A percentile compares a stretch with the other conserved stretches of the same genome.
Conservation (phyloP, 495 filamentous ascomycete genomes). For the Aspergillus bertholletiae region DNA sequence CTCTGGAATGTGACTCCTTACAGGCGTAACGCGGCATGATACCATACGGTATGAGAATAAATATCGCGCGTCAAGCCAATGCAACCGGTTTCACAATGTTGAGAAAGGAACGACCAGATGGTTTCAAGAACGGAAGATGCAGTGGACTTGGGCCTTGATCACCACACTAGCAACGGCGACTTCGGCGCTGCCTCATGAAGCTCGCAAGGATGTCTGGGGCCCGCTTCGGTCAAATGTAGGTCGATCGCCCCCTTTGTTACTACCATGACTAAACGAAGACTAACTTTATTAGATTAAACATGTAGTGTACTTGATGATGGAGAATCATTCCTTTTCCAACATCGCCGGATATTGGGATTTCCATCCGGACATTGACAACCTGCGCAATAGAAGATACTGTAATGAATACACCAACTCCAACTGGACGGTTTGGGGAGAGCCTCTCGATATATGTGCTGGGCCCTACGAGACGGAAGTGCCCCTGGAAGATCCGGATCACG, state of each 20-base stretch:
- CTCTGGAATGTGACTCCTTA: neutral
- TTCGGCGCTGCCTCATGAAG: slow-evolving; percentile 16
- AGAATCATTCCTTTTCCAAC: slow-evolving; percentile 47
- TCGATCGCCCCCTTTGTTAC: neutral
- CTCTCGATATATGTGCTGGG: slow-evolving; percentile 35
- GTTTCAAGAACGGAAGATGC: slow-evolving; percentile 14
- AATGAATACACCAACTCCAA: slow-evolving; percentile 43
- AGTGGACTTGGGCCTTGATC: slow-evolving; percentile 9
- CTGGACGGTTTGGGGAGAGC: slow-evolving; percentile 40
- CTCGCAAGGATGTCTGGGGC: slow-evolving; percentile 18
- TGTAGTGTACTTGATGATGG: slow-evolving; percentile 42
- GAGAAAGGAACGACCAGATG: neutral
- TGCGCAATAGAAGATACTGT: slow-evolving; percentile 32
- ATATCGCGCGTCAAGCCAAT: neutral
- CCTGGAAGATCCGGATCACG: slow-evolving; percentile 36
- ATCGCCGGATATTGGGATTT: slow-evolving; percentile 43
- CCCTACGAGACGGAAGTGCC: slow-evolving; percentile 41
- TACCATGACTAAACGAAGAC: neutral
- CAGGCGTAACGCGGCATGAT: neutral
- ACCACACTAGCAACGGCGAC: slow-evolving; percentile 12
- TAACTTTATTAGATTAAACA: slow-evolving; percentile 35
- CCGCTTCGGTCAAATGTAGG: slow-evolving; percentile 29
- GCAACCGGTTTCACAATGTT: neutral
- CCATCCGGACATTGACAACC: slow-evolving; percentile 37
- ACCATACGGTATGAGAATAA: neutral